These are phyloP conservation scores for Didymella keratinophila DNA, from an alignment of 2,329 filamentous ascomycete genomes.

Conservation along the genomic window DNA sequence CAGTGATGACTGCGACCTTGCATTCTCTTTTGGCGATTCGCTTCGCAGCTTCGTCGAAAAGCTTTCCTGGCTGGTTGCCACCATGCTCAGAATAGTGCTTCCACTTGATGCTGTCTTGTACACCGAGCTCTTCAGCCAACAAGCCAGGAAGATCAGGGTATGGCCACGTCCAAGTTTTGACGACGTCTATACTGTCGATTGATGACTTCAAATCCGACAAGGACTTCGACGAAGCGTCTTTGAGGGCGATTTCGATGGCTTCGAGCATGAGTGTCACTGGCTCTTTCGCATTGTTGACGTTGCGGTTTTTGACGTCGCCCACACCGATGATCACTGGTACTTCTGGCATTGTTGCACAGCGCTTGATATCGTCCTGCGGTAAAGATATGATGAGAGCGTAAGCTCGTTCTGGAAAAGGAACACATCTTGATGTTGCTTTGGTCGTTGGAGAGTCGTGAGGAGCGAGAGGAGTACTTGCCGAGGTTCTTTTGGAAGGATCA, in stretches of 20 bases:
- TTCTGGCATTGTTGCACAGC: slow-evolving; percentile 7
- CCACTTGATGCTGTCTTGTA: slow-evolving; percentile 57
- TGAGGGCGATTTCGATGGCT: slow-evolving; percentile 61
- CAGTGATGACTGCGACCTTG: slow-evolving; percentile 66
- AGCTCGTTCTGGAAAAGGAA: not conserved
- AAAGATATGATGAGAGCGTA: not conserved
- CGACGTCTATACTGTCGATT: slow-evolving; percentile 67
- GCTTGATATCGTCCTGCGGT: not conserved
- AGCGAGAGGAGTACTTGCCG: slow-evolving; percentile 17
- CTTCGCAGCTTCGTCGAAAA: slow-evolving; percentile 70
- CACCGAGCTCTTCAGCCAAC: slow-evolving; percentile 59
- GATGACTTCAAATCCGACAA: slow-evolving; percentile 51
- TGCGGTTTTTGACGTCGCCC: slow-evolving; percentile 68
- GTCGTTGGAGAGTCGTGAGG: slow-evolving; percentile 15
- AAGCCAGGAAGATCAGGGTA: slow-evolving; percentile 66
- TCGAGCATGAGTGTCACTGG: slow-evolving; percentile 66
- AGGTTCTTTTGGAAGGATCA: slow-evolving; percentile 18
- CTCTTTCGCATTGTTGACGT: slow-evolving; percentile 60
- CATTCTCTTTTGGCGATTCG: slow-evolving; percentile 62
- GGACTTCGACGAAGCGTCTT: slow-evolving; percentile 56
- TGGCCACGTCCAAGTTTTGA: slow-evolving; percentile 71
- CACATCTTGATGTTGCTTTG: slow-evolving; percentile 5
- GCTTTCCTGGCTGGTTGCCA: slow-evolving; percentile 67
- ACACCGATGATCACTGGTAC: slow-evolving; percentile 68
- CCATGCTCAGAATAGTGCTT: slow-evolving; percentile 65